phyloP scores from a whole-genome alignment of 495 filamentous ascomycete genomes.

The Penicillium riverlandense region DNA sequence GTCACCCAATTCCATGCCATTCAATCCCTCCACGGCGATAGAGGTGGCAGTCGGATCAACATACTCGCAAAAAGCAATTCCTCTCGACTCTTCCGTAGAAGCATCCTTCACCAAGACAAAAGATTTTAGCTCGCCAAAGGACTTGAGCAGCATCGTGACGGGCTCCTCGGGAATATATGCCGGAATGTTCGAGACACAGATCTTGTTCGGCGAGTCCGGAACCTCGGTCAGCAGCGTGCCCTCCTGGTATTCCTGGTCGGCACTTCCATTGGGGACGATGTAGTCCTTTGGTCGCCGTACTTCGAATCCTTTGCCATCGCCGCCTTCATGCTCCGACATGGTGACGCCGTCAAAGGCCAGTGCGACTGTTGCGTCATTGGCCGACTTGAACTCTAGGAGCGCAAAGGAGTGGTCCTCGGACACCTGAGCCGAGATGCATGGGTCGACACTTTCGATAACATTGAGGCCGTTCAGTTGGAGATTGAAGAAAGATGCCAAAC shows the following conservation, averaged over 20 bases:
- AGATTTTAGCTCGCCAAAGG: constrained; percentile 89
- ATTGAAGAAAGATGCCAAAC: constrained; percentile 82
- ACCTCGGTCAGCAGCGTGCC: constrained; percentile 75
- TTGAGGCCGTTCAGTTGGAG: constrained; percentile 91
- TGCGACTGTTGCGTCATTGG: constrained; percentile 83
- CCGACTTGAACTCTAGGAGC: constrained; percentile 82
- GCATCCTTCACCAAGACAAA: constrained; percentile 88
- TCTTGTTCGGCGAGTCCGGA: constrained; percentile 89
- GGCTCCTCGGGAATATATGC: constrained; percentile 82
- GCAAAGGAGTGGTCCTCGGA: constrained; percentile 73
- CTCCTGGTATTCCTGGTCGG: constrained; percentile 69
- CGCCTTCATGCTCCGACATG: constrained; percentile 64
- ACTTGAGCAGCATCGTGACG: constrained; percentile 77
- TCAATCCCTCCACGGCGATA: constrained; percentile 84
- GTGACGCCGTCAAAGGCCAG: constrained; percentile 82
- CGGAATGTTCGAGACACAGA: constrained; percentile 85
- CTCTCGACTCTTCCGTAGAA: constrained; percentile 78
- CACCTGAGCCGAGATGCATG: constrained; percentile 78
- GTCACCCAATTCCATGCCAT: constrained; percentile 87
- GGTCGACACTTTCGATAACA: constrained; percentile 74
- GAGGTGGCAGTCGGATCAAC: constrained; percentile 67
- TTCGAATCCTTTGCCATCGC: constrained; percentile 55
- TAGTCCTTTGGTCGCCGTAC: constrained; percentile 95
- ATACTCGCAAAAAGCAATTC: constrained; percentile 96
- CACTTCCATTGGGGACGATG: constrained; percentile 78